These are phyloP conservation scores for Gracilaria gracilis DNA, from an alignment of 23 red algal genomes.

Conservation along the genomic window DNA sequence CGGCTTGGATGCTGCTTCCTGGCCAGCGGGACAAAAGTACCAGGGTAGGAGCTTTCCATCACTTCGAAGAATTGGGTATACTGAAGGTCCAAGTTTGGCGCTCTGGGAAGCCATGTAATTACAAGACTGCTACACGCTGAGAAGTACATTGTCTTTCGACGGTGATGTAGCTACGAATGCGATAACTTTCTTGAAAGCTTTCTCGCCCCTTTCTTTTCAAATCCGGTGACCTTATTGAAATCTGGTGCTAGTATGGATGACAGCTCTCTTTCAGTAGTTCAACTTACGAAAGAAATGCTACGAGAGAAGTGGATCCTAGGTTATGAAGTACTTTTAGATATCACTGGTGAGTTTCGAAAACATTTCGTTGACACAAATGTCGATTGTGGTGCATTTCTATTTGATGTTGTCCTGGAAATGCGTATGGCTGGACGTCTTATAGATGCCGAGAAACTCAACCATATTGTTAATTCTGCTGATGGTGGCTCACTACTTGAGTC, in stretches of 20 bases:
- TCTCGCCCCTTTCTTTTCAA: neutral
- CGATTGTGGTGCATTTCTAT: neutral
- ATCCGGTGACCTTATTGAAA: too few relatives aligned
- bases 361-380: neutral
- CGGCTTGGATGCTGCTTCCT: neutral
- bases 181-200: neutral
- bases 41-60: too few relatives aligned
- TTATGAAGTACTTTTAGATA: constrained; percentile 43
- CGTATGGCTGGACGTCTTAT: constrained; percentile 9
- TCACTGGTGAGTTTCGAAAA: constrained; percentile 45
- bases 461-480: neutral
- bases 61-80: too few relatives aligned
- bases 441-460: constrained; percentile 14
- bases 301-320: constrained; percentile 19
- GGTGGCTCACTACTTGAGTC: neutral
- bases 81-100: too few relatives aligned
- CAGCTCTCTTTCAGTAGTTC: neutral
- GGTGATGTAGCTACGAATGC: neutral
- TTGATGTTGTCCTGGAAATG: constrained; percentile 38
- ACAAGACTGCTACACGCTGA: neutral
- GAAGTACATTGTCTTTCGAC: neutral
- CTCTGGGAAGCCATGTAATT: neutral
- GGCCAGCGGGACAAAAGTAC: neutral
- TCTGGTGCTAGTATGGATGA: neutral
- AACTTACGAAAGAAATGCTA: neutral